A percentile compares a stretch with the other conserved stretches of the same genome.
Conservation (phyloP, 1,284 basidiomycete genomes). For the Cryptococcus sp. region DNA sequence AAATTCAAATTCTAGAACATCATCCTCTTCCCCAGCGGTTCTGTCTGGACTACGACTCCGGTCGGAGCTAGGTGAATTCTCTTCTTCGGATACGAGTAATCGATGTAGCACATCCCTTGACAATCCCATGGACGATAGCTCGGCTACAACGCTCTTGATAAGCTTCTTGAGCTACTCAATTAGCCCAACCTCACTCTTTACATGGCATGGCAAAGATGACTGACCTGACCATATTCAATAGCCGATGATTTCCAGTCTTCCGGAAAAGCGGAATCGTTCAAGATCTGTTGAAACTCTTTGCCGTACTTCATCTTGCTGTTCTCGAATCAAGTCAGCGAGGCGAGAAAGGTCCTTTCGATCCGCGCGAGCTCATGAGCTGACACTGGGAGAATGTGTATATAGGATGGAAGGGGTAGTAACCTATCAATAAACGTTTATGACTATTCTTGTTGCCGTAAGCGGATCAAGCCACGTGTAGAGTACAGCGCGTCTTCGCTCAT, state of each 20-base stretch:
- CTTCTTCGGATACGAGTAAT: slow-evolving; percentile 47
- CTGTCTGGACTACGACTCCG: not conserved
- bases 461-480: too few species aligned
- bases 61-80: not conserved
- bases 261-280: slow-evolving; percentile 46
- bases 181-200: not conserved
- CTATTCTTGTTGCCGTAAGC: too few species aligned
- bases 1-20: slow-evolving; percentile 43
- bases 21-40: slow-evolving; percentile 12
- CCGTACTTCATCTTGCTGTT: slow-evolving; percentile 48
- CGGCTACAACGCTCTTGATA: slow-evolving; percentile 77
- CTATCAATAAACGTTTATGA: too few species aligned
- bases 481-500: too few species aligned
- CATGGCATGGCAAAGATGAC: slow-evolving; percentile 8
- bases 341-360: too few species aligned
- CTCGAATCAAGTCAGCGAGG: too few species aligned
- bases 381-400: too few species aligned
- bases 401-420: too few species aligned
- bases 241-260: slow-evolving; percentile 56
- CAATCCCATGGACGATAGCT: slow-evolving; percentile 74
- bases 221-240: slow-evolving; percentile 79
- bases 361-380: too few species aligned
- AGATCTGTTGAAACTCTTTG: slow-evolving; percentile 48
- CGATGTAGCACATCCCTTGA: slow-evolving; percentile 58
- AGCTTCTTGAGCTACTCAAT: slow-evolving; percentile 75